Evolutionary conservation across 257 asterid genomes (phyloP).

Genomic region (Solanum pennellii): DNA sequence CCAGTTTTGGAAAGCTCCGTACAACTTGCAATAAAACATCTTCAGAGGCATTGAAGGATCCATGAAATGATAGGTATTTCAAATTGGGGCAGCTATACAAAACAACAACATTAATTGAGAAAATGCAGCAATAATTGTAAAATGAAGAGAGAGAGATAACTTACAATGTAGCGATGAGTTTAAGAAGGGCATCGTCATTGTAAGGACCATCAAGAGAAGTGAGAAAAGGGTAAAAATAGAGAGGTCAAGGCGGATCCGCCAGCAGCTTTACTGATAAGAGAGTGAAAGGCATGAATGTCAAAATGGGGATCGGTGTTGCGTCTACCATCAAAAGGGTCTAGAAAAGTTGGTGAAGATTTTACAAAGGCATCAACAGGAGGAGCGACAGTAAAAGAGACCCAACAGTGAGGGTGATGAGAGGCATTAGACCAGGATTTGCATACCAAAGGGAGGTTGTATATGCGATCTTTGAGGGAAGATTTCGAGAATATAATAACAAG

Average conservation of each 20-base stretch:
- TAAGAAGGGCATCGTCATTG: slow-evolving; percentile 32
- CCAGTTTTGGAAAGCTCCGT: slow-evolving; percentile 27
- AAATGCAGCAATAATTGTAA: background rate
- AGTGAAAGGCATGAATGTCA: slow-evolving; percentile 13
- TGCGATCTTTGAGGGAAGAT: slow-evolving; percentile 28
- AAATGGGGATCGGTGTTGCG: slow-evolving; percentile 8
- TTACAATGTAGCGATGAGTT: slow-evolving; percentile 20
- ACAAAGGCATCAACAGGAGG: slow-evolving; percentile 15
- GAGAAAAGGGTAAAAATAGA: slow-evolving; percentile 33
- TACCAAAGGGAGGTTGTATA: slow-evolving; percentile 22
- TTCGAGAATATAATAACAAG: slow-evolving; percentile 24
- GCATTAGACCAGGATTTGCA: slow-evolving; percentile 38
- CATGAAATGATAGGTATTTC: slow-evolving; percentile 41
- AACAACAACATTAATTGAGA: background rate
- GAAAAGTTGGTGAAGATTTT: slow-evolving; percentile 11
- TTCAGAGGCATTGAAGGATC: slow-evolving; percentile 29
- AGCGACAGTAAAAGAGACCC: slow-evolving; percentile 5
- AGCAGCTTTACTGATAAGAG: slow-evolving; percentile 19
- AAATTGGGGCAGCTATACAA: slow-evolving; percentile 31
- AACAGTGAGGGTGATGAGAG: slow-evolving; percentile 23
- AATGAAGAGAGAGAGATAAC: background rate
- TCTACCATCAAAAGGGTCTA: slow-evolving; percentile 32
- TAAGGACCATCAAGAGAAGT: slow-evolving; percentile 10
- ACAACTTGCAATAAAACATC: slow-evolving; percentile 22
- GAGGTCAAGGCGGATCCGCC: slow-evolving; percentile 21